Evolutionary conservation across 75 land plant genomes (phyloP), one percentile per base, ranked within the genome.

Genomic region (Adiantum capillusveneris): DNA sequence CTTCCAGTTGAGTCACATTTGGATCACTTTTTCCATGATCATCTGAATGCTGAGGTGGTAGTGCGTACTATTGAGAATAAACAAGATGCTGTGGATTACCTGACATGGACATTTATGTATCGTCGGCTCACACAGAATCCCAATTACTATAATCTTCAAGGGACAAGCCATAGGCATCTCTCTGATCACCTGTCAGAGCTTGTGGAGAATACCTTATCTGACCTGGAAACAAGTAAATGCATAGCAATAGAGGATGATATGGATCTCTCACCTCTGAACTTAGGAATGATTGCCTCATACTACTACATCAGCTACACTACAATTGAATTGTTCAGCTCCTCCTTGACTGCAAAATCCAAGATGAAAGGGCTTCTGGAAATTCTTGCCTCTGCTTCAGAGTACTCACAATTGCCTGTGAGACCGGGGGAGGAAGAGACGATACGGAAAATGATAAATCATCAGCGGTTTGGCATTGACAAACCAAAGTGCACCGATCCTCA

Each of bases 1-100:
- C 85, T 88, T 25, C 97, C 97, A 21, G 97, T 92, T 18, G 97
- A 92, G 71, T 84, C 94, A 56, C 97, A 92, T 66, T 57, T 92
- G 64, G 93, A 92, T 58, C 92, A 84, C 45, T 87, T 64, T 65
- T 56, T 87, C 22, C 97, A 92, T 63, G 97, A 87, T 63, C 87
- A 87, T 73, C 11, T 92, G 67, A 92, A 87, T 78, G 92, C 97
- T 2, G 97, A 92, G 75, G 56, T 92, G 34, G 93, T 92, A 26
- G 88, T 78, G 18, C 83, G 81, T 43, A 77, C 80, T n/a, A 80
- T 84, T 46, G 82, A 84, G 67, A 92, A 76, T 75, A 92, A 92
- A 65, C 97, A 87, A 62, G 88, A 85, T 75, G 95, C 90, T 58
- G 95, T 89, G 53, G 95, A 89, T 66, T 89, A 89, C 63, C 62